Percentiles rank a stretch among this genome's conserved stretches.
Conservation (phyloP, 2,329 filamentous ascomycete genomes). For the Pyrenophora graminea region DNA sequence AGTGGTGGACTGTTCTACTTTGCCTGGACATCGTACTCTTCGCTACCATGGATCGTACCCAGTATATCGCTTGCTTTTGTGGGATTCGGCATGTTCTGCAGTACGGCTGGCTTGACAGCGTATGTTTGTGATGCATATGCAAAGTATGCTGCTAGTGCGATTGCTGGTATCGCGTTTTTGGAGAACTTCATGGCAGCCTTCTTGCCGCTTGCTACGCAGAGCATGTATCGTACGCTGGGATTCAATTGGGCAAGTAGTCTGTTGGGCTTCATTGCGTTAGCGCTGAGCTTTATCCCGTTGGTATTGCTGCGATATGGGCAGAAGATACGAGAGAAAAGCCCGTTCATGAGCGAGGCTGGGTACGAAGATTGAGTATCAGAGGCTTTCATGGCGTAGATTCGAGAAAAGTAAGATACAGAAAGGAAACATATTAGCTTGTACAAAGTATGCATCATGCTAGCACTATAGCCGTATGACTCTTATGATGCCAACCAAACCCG, state of each 20-base stretch:
- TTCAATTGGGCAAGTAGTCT: conserved; percentile 57
- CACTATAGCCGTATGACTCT: too few species aligned
- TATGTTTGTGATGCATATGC: conserved; percentile 58
- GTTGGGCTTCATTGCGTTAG: conserved; percentile 51
- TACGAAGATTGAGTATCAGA: conserved; percentile 3
- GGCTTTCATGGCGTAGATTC: neutral
- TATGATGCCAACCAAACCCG: too few species aligned
- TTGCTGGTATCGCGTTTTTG: conserved; percentile 54
- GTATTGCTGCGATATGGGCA: conserved; percentile 51
- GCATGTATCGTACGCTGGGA: conserved; percentile 55
- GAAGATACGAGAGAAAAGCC: conserved; percentile 46
- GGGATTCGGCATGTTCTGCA: conserved; percentile 55
- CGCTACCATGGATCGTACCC: conserved; percentile 54
- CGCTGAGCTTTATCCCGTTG: conserved; percentile 52
- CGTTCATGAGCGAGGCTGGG: conserved; percentile 45
- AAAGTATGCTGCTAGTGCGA: conserved; percentile 55
- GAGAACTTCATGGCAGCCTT: conserved; percentile 57
- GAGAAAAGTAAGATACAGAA: too few species aligned
- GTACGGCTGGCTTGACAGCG: conserved; percentile 52
- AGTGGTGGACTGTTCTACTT: conserved; percentile 57
- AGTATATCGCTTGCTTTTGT: conserved; percentile 54
- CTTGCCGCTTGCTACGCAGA: conserved; percentile 53
- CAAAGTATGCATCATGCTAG: too few species aligned
- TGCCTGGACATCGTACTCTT: conserved; percentile 53
- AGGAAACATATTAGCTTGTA: too few species aligned